These are phyloP conservation scores for Carex parvula DNA, from an alignment of 176 grass and related monocot species.

Conservation along the genomic window DNA sequence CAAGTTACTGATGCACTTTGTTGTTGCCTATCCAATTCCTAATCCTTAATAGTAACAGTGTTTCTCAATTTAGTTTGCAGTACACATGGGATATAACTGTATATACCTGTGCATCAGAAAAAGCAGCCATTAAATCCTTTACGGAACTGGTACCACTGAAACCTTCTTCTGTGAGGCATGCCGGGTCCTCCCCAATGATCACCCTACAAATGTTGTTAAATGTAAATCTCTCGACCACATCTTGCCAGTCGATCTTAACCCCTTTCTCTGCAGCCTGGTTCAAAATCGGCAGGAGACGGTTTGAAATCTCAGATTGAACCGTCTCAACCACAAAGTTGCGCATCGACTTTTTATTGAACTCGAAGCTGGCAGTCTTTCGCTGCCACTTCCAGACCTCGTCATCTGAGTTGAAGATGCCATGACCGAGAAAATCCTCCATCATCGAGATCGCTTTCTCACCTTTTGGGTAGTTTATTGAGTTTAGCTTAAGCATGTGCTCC, in stretches of 20 bases:
- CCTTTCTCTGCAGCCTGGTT: not conserved
- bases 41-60: no score
- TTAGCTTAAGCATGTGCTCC: slow-evolving; percentile 35
- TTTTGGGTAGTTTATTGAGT: slow-evolving; percentile 35
- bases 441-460: not conserved
- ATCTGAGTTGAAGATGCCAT: slow-evolving; percentile 47
- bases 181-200: slow-evolving; percentile 38
- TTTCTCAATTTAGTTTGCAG: no score
- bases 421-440: slow-evolving; percentile 35
- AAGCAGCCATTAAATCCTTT: slow-evolving; percentile 34
- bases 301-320: slow-evolving; percentile 30
- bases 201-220: slow-evolving; percentile 61
- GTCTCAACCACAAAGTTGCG: slow-evolving; percentile 30
- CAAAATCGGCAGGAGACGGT: slow-evolving; percentile 27
- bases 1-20: no score
- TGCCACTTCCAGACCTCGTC: slow-evolving; percentile 33
- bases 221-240: slow-evolving; percentile 39
- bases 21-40: no score
- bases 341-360: slow-evolving; percentile 33
- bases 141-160: not conserved
- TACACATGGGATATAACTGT: not conserved
- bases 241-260: slow-evolving; percentile 15
- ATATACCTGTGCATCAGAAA: slow-evolving; percentile 31
- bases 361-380: slow-evolving; percentile 36
- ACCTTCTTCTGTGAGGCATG: slow-evolving; percentile 34